phyloP scores from a whole-genome alignment of 2,329 filamentous ascomycete species.

The Aspergillus novoparasiticus region DNA sequence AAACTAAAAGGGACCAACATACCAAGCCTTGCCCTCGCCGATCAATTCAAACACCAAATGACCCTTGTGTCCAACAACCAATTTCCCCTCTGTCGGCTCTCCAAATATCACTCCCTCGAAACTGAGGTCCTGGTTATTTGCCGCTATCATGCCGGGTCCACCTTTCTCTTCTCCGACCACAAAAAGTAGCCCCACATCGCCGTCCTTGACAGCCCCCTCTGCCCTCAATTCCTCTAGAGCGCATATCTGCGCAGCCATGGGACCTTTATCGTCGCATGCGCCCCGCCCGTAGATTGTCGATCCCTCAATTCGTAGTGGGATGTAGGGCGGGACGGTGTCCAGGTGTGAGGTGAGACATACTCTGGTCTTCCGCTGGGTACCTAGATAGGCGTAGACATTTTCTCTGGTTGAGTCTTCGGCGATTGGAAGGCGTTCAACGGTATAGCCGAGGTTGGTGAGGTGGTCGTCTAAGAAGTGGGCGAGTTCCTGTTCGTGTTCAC shows the following conservation, averaged over 20 bases:
- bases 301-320: conserved; percentile 60
- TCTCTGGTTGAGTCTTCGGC: conserved; percentile 33
- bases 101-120: conserved; percentile 56
- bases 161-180: conserved; percentile 62
- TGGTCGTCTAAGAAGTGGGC: conserved; percentile 37
- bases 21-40: conserved; percentile 27
- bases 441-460: conserved; percentile 37
- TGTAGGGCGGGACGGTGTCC: conserved; percentile 68
- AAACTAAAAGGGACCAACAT: neutral
- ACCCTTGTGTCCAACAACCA: conserved; percentile 58
- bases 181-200: conserved; percentile 63
- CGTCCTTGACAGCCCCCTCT: conserved; percentile 41
- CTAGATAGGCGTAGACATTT: conserved; percentile 46
- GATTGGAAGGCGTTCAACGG: conserved; percentile 41
- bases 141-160: conserved; percentile 59
- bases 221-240: conserved; percentile 62
- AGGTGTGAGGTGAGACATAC: conserved; percentile 40
- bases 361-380: conserved; percentile 29
- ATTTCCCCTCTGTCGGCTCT: conserved; percentile 58
- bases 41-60: conserved; percentile 36
- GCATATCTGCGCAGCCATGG: conserved; percentile 72
- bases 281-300: conserved; percentile 68
- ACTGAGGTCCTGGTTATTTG: conserved; percentile 44
- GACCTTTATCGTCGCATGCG: conserved; percentile 62
- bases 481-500: conserved; percentile 41